Evolutionary conservation across 805 yeast species (phyloP).

Genomic region (Saccharomyces paradoxus): DNA sequence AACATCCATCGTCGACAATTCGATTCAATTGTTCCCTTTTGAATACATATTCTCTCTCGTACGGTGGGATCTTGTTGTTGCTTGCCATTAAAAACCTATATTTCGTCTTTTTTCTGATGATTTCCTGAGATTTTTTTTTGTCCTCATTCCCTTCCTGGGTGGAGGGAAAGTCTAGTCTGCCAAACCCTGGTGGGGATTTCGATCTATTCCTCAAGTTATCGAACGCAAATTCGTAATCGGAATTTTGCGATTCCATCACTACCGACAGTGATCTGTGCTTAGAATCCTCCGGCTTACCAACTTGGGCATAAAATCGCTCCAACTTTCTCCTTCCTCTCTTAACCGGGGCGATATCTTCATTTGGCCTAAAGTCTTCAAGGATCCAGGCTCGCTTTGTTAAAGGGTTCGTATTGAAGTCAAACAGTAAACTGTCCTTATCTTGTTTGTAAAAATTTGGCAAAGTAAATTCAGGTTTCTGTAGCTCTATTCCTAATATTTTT

Average conservation of each 20-base stretch:
- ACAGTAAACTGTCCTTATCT: background rate
- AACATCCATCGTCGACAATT: slow-evolving; percentile 28
- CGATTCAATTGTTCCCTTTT: slow-evolving; percentile 35
- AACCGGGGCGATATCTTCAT: slow-evolving; percentile 9
- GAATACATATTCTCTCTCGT: slow-evolving; percentile 38
- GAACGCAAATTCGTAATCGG: slow-evolving; percentile 19
- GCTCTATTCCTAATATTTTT: background rate
- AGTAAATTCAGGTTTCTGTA: background rate
- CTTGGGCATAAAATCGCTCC: slow-evolving; percentile 15
- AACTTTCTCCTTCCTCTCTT: slow-evolving; percentile 9
- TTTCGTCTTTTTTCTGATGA: slow-evolving; percentile 35
- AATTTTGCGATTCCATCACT: slow-evolving; percentile 7
- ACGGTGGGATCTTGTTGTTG: slow-evolving; percentile 25
- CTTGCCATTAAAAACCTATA: slow-evolving; percentile 40
- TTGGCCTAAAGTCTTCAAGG: slow-evolving; percentile 28
- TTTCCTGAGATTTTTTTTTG: slow-evolving; percentile 28
- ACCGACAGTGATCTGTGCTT: background rate
- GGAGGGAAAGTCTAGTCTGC: slow-evolving; percentile 49
- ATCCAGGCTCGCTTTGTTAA: slow-evolving; percentile 27
- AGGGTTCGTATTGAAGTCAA: slow-evolving; percentile 22
- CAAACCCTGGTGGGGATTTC: slow-evolving; percentile 52
- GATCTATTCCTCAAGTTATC: slow-evolving; percentile 31
- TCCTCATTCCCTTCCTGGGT: slow-evolving; percentile 43
- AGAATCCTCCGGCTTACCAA: slow-evolving; percentile 12
- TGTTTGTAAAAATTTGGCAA: background rate